Evolutionary conservation across 2,329 filamentous ascomycete species (phyloP).

Genomic region (Huntiella omanensis): DNA sequence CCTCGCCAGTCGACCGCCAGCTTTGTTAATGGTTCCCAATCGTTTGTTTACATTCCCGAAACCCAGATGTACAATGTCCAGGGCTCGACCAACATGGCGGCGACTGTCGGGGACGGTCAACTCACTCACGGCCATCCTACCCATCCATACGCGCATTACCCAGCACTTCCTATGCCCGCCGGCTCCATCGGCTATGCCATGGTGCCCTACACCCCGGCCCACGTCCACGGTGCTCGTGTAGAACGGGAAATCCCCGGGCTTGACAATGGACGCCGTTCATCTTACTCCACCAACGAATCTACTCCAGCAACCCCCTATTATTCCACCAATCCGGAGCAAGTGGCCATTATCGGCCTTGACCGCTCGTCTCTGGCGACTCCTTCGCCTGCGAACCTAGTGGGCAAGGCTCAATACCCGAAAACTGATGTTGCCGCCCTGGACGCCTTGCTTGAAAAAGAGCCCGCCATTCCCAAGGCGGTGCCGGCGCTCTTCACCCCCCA

Average conservation of each 20-base stretch:
- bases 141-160: constrained; percentile 4
- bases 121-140: not conserved
- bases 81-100: constrained; percentile 4
- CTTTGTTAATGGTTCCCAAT: constrained; percentile 6
- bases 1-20: constrained; percentile 5
- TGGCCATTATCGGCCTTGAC: constrained; percentile 32
- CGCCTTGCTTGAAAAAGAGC: constrained; percentile 53
- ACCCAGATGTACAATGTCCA: constrained; percentile 21
- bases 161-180: constrained; percentile 17
- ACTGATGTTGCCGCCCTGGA: constrained; percentile 36
- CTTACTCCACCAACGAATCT: constrained; percentile 50
- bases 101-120: not conserved
- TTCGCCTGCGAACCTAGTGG: constrained; percentile 37
- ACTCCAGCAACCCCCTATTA: constrained; percentile 48
- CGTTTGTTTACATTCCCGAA: constrained; percentile 18
- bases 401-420: constrained; percentile 24
- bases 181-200: constrained; percentile 20
- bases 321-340: constrained; percentile 37
- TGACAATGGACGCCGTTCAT: constrained; percentile 42
- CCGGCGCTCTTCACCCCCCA: constrained; percentile 74
- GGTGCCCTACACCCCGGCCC: constrained; percentile 35
- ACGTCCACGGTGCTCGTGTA: constrained; percentile 28
- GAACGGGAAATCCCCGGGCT: constrained; percentile 36
- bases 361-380: constrained; percentile 48
- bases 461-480: constrained; percentile 69